Evolutionary conservation across 352 stramenopile species (phyloP), one percentile per base, ranked within the genome.

Genomic region (Phytophthora constricta): DNA sequence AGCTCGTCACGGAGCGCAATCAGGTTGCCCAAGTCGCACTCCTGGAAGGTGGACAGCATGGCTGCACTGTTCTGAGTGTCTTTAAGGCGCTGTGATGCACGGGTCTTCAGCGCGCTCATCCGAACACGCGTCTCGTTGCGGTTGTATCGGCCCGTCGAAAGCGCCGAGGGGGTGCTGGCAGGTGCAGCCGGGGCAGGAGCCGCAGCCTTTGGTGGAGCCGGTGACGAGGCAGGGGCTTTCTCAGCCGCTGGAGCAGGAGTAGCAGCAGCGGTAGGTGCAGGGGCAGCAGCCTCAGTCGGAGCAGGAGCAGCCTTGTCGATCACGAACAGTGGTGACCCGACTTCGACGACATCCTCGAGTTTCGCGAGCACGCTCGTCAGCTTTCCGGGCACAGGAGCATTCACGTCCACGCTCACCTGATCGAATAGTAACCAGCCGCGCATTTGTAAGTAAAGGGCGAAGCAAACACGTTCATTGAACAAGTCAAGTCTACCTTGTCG

Each of bases 21-120:
- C n/a, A 99, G 83, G 55, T 95, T 96, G 45, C 91, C 87, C 82
- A 99, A 93, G 74, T 99, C 98, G 58, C 90, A 96, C 79, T 99
- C 98, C 77, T 99, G 97, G 87, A 99, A 99, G 45, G 98, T 99
- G 17, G 97, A 99, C 11, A 99, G 86, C 90, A 99, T 99, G 27
- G 98, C 98, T 22, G 97, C 96, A 22, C 92, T 96, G 81, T 99
- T 99, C 87, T 99, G 97, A 27, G 96, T 97, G 68, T 99, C 97
- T 76, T 99, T 99, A 50, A 99, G 87, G 47, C 98, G 89, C 58
- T 98, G 77, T 13, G 98, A 97, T 46, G 98, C 95, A 57, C 96
- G 95, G 59, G 97, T 68, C 63, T 98, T 97, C 84, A 99, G 95
- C 49, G 92, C 85, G 54, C 90, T 99, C 94, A 99, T 99, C 88